Conservation (phyloP, 345 rosid genomes). For the Nasturtium officinale region DNA sequence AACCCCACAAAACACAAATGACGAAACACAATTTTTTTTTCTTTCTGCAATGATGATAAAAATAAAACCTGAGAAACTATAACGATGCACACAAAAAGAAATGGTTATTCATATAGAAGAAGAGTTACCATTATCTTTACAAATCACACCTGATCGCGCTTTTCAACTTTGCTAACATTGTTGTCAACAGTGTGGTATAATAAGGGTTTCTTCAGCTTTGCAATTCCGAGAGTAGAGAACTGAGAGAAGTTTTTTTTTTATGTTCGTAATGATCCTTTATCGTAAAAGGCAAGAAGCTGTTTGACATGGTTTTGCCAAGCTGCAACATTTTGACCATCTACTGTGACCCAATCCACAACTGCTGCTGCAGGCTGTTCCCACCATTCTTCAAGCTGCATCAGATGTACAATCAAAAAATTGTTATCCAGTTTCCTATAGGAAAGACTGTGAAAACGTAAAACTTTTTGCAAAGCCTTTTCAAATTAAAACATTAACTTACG, state of each 20-base stretch:
- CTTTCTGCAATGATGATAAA: background rate
- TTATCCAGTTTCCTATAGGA: background rate
- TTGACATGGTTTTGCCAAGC: slow-evolving; percentile 90
- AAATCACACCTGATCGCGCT: background rate
- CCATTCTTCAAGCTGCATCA: slow-evolving; percentile 83
- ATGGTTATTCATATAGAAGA: background rate
- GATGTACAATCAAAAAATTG: background rate
- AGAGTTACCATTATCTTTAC: slow-evolving; percentile 24
- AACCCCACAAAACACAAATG: slow-evolving; percentile 12
- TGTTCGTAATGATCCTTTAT: slow-evolving; percentile 50
- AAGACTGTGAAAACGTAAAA: background rate
- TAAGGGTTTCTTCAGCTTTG: background rate
- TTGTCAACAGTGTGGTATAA: background rate
- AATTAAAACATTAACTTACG: background rate
- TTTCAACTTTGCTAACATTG: slow-evolving; percentile 7
- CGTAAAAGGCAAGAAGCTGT: slow-evolving; percentile 83
- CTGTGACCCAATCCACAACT: slow-evolving; percentile 83
- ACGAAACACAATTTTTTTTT: background rate
- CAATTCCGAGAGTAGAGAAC: background rate
- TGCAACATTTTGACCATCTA: slow-evolving; percentile 81
- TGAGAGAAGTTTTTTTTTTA: background rate
- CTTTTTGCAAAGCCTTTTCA: background rate
- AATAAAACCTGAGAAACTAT: background rate
- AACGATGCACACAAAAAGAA: background rate
- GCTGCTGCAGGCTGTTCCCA: slow-evolving; percentile 98